Base-by-base conservation (phyloP, 257 asterid genomes). In the Marsdenia floribunda region DNA sequence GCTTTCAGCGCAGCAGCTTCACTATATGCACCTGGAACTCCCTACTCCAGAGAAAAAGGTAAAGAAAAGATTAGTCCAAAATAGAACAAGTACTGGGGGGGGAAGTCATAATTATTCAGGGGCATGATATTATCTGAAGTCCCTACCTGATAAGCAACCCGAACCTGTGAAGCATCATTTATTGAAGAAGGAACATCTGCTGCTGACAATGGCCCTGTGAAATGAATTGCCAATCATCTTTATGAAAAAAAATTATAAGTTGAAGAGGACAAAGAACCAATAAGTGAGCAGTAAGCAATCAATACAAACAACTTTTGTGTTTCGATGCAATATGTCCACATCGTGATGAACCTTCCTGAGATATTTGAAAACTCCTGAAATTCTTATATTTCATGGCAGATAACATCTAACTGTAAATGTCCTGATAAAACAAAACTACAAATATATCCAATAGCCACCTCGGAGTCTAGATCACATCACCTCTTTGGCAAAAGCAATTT, bases 1-100 rank as follows among this genome's bases (percentile, higher is more conserved):
- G 91, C 99, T 87, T 90, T 90, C 66, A 90, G 80, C 15, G 99
- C 99, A 74, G 99, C 99, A 75, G 86, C 84, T 83, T 94, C 96
- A 73, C 99, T 89, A 71, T 90, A 94, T 18, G 99, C 91, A 47
- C 99, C 99, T 13, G 97, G 96, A 82, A 72, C 60, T 71, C 98
- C 99, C 98, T 91, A 75, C 0, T n/a, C 29, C 52, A 58, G 73
- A 37, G 68, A 72, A 79, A 38, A 76, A 55, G 42, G 53, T 72
- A 14, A 46, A 54, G 7, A 70, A 81, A 75, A 82, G 82, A 33
- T 47, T 71, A 72, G 24, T 44, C 6, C 4, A 73, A 66, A n/a
- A 68, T 22, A 13, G 15, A 68, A 9, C 10, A 70, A 40, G 50
- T 21, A 35, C 3, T 4, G 29, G 42, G 24, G 49, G 49, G 49